Percentiles rank a stretch among this genome's conserved stretches.
Conservation (phyloP, 1,284 basidiomycete species). For the Mycena sp. region DNA sequence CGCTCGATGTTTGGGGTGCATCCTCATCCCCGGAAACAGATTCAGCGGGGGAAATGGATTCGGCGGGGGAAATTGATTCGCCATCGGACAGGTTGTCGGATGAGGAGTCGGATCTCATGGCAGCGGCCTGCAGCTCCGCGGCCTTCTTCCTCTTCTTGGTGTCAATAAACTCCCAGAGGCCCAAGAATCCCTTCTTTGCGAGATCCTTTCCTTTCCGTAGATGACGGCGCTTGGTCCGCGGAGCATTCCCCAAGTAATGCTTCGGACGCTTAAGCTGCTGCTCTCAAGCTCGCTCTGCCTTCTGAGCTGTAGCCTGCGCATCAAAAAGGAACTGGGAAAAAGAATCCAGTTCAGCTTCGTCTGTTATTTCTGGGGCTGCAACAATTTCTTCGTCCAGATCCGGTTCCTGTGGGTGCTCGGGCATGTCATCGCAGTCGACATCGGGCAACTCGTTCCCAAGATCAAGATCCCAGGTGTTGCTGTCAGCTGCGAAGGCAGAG, state of each 20-base stretch:
- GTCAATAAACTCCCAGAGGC: not conserved
- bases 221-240: no score
- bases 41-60: no score
- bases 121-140: no score
- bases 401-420: not conserved
- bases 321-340: not conserved
- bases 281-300: no score
- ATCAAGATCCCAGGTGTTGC: not conserved
- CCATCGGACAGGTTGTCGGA: no score
- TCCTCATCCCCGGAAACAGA: no score
- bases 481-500: no score
- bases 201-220: not conserved
- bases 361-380: not conserved
- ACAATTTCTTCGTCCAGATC: constrained; percentile 2
- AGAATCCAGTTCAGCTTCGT: not conserved
- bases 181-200: not conserved
- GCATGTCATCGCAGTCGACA: not conserved
- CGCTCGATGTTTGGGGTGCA: no score
- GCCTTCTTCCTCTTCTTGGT: no score
- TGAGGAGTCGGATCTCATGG: no score
- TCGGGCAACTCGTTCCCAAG: not conserved
- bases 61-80: no score
- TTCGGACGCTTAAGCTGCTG: not conserved
- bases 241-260: not conserved
- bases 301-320: no score